These are phyloP conservation scores for Yamadazyma epiphylla DNA, from an alignment of 1,139 yeast genomes.

Conservation along the genomic window DNA sequence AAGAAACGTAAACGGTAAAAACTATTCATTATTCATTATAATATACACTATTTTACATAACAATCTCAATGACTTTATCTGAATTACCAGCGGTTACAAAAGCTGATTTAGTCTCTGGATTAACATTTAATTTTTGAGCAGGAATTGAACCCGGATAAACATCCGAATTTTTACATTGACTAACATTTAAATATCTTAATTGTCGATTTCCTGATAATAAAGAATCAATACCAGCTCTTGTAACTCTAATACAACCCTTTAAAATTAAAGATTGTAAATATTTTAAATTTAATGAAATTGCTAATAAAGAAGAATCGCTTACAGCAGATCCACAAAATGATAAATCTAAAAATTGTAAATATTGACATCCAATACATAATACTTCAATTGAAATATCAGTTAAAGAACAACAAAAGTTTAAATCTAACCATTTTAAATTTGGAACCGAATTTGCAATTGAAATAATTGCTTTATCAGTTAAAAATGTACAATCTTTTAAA, in stretches of 20 bases:
- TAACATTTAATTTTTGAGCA: conserved; percentile 51
- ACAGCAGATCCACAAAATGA: conserved; percentile 81
- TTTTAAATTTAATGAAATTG: conserved; percentile 55
- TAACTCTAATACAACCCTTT: conserved; percentile 71
- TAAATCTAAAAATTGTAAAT: conserved; percentile 49
- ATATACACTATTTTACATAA: conserved; percentile 13
- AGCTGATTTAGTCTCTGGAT: conserved; percentile 51
- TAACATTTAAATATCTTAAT: conserved; percentile 51
- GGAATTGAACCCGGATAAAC: conserved; percentile 54
- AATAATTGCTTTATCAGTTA: conserved; percentile 62
- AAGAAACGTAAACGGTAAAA: conserved; percentile 36
- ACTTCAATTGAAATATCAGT: conserved; percentile 68
- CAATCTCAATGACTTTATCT: conserved; percentile 54
- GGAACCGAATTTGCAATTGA: conserved; percentile 61
- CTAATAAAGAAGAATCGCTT: conserved; percentile 62
- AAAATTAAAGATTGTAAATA: conserved; percentile 46
- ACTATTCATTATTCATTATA: conserved; percentile 4
- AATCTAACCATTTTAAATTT: conserved; percentile 50
- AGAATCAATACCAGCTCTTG: conserved; percentile 71
- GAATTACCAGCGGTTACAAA: conserved; percentile 55
- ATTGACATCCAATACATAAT: conserved; percentile 60
- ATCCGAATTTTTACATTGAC: conserved; percentile 66
- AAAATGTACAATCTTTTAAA: conserved; percentile 68
- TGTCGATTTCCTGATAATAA: conserved; percentile 55
- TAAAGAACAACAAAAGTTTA: conserved; percentile 73